Evolutionary conservation across 257 asterid species (phyloP).

Genomic region (Solanum sejunctum): DNA sequence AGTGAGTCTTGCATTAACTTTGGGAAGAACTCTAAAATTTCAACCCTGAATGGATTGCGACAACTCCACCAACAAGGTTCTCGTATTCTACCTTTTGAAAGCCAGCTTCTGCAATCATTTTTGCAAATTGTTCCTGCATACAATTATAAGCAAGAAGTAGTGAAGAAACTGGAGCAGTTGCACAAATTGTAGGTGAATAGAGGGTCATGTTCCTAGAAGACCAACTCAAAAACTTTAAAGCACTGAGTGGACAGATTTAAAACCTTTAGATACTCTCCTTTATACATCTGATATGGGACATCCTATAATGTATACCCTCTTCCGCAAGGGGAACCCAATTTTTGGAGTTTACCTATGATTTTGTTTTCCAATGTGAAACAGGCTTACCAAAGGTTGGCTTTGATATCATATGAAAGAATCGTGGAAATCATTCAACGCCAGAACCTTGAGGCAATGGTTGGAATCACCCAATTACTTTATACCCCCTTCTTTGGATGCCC

Average conservation of each 20-base stretch:
- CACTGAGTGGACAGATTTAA: not conserved
- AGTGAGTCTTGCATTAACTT: not conserved
- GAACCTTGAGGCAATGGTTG: not conserved
- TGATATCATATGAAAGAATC: not conserved
- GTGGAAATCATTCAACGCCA: not conserved
- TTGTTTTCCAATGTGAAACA: not conserved
- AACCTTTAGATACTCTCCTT: not conserved
- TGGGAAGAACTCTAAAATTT: constrained; percentile 31
- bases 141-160: not conserved
- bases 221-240: not conserved
- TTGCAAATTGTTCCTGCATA: constrained; percentile 70
- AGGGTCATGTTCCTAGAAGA: not conserved
- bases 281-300: not conserved
- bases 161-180: not conserved
- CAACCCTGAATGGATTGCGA: constrained; percentile 79
- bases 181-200: not conserved
- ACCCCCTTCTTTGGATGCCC: not conserved
- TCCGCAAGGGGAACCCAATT: not conserved
- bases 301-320: not conserved
- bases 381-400: not conserved
- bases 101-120: constrained; percentile 83
- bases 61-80: constrained; percentile 93
- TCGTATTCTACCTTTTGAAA: constrained; percentile 91
- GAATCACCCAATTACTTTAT: not conserved
- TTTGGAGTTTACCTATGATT: not conserved